Conservation (phyloP, 768 basidiomycete genomes). For the Rhodotorula paludigena region DNA sequence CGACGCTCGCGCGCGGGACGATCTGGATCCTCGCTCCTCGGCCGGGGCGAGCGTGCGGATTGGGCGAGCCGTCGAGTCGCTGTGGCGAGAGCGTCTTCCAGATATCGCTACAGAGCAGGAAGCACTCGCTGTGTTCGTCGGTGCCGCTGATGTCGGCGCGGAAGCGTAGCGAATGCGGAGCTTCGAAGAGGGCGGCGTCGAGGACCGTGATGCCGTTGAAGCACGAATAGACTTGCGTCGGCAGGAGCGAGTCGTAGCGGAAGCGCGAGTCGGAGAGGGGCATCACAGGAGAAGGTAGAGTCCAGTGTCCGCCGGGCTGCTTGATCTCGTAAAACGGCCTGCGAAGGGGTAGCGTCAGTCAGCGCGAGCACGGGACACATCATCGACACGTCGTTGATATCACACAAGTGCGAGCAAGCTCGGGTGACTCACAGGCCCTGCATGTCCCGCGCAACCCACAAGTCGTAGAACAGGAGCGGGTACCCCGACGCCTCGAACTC, state of each 20-base stretch:
- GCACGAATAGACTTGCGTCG: constrained; percentile 46
- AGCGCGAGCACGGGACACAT: background rate
- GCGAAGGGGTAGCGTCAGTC: background rate
- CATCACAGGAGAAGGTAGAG: constrained; percentile 26
- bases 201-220: constrained; percentile 44
- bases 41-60: background rate
- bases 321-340: constrained; percentile 40
- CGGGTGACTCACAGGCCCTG: constrained; percentile 4
- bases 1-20: constrained; percentile 15
- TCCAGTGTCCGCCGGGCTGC: constrained; percentile 12
- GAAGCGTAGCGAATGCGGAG: constrained; percentile 47
- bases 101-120: constrained; percentile 11
- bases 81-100: background rate
- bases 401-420: too few relatives aligned
- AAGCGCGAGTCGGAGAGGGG: constrained; percentile 5
- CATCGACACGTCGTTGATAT: too few relatives aligned
- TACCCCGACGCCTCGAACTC: constrained; percentile 20
- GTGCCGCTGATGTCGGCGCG: constrained; percentile 9
- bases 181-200: constrained; percentile 43
- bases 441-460: constrained; percentile 48
- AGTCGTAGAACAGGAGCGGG: constrained; percentile 45
- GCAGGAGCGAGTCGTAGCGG: constrained; percentile 43
- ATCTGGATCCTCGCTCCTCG: constrained; percentile 21
- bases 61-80: background rate
- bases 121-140: constrained; percentile 21